Percentiles rank a stretch among this genome's conserved stretches.
Conservation (phyloP, 164 flowering plant genomes). For the Dillenia turbinata region DNA sequence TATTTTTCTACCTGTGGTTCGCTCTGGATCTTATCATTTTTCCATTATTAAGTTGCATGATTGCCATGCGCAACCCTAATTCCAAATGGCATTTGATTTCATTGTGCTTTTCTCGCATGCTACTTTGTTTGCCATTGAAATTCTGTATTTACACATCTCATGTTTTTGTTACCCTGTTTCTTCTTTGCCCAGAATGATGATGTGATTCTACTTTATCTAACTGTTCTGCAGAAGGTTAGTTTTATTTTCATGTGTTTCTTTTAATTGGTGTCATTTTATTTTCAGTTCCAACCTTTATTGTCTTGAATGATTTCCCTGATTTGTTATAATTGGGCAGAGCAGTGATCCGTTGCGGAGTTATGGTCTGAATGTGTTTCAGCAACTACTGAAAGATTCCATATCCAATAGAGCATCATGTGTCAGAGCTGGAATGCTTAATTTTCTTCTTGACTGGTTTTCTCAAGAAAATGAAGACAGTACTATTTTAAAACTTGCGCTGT, state of each 20-base stretch:
- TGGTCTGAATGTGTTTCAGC: conserved; percentile 81
- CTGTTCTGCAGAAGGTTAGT: conserved; percentile 87
- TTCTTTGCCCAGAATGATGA: conserved; percentile 81
- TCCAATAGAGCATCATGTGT: conserved; percentile 88
- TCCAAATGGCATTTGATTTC: too few relatives aligned
- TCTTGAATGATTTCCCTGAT: conserved; percentile 7
- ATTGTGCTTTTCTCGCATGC: too few relatives aligned
- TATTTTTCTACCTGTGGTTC: too few relatives aligned
- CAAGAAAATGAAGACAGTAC: conserved; percentile 54
- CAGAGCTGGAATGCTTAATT: conserved; percentile 90
- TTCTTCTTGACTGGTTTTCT: conserved; percentile 96
- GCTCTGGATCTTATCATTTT: too few relatives aligned
- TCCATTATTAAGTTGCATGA: too few relatives aligned
- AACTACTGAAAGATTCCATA: conserved; percentile 75
- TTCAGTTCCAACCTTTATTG: not conserved
- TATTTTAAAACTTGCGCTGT: conserved; percentile 60
- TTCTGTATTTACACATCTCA: conserved; percentile 1
- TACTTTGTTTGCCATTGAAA: not conserved
- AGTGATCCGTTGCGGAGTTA: conserved; percentile 64
- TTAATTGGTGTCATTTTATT: not conserved
- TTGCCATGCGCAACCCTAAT: too few relatives aligned
- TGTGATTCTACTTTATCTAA: conserved; percentile 75
- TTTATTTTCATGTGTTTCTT: conserved; percentile 9
- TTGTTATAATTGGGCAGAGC: conserved; percentile 83
- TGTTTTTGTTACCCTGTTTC: conserved; percentile 6